phyloP scores from a whole-genome alignment of 140 eudicot genomes.

The Erigeron philadelphicus region DNA sequence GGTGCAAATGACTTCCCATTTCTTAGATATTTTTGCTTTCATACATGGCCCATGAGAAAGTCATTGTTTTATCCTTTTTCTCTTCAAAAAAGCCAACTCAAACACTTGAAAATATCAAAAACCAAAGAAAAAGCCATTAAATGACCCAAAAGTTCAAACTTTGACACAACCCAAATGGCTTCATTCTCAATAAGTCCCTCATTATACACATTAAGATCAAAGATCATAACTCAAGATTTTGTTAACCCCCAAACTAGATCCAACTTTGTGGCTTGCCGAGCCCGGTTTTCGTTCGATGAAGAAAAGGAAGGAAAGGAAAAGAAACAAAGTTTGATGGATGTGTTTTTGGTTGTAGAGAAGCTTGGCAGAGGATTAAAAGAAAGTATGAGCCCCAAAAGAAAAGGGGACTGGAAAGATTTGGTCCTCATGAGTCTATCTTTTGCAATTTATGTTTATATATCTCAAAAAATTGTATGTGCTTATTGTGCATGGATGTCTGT shows the following conservation, averaged over 20 bases:
- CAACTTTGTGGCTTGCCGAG: slow-evolving; percentile 38
- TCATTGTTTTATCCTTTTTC: slow-evolving; percentile 18
- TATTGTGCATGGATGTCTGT: slow-evolving; percentile 76
- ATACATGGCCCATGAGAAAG: slow-evolving; percentile 15
- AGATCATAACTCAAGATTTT: slow-evolving; percentile 25
- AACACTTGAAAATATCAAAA: slow-evolving; percentile 28
- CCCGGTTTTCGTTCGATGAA: slow-evolving; percentile 30
- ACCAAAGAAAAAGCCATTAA: slow-evolving; percentile 16
- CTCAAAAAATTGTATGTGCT: slow-evolving; percentile 95
- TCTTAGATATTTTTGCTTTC: slow-evolving; percentile 37
- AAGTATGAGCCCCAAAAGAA: slow-evolving; percentile 69
- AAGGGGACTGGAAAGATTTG: slow-evolving; percentile 95
- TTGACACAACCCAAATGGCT: slow-evolving; percentile 47
- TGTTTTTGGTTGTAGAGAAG: slow-evolving; percentile 39
- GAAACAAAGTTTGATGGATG: slow-evolving; percentile 24
- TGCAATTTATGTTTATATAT: slow-evolving; percentile 86
- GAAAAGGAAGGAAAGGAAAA: slow-evolving; percentile 26
- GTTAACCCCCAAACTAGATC: slow-evolving; percentile 30
- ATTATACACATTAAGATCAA: slow-evolving; percentile 32
- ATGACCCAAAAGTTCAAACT: slow-evolving; percentile 17
- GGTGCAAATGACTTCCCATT: slow-evolving; percentile 24
- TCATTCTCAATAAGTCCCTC: slow-evolving; percentile 43
- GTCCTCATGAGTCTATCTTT: slow-evolving; percentile 88
- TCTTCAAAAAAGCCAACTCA: slow-evolving; percentile 22
- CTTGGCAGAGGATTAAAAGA: slow-evolving; percentile 47